Percentiles rank a stretch among this genome's conserved stretches.
These are phyloP conservation scores for Akanthomyces uredinophilus DNA, from an alignment of 2,329 filamentous ascomycete genomes.

Conservation along the genomic window DNA sequence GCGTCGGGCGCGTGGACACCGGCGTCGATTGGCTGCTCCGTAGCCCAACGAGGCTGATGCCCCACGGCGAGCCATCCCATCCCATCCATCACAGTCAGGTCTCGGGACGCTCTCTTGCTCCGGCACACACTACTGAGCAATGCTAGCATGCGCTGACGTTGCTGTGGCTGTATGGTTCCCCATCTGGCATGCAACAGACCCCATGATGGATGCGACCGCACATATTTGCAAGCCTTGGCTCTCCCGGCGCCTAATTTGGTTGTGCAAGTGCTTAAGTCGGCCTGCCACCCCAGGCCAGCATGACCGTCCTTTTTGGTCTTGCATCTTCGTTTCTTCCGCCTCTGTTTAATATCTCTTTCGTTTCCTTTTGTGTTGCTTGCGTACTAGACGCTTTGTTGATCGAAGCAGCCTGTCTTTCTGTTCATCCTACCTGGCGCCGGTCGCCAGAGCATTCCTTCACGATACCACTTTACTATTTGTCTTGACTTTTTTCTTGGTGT, in stretches of 20 bases:
- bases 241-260: slow-evolving; percentile 4
- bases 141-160: slow-evolving; percentile 4
- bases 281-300: slow-evolving; percentile 13
- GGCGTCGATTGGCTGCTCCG: slow-evolving; percentile 5
- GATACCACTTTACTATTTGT: slow-evolving; percentile 16
- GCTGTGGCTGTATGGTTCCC: background rate
- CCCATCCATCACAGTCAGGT: background rate
- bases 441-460: slow-evolving; percentile 26
- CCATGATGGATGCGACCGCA: slow-evolving; percentile 8
- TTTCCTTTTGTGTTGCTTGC: slow-evolving; percentile 25
- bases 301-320: slow-evolving; percentile 22
- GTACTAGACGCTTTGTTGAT: slow-evolving; percentile 37
- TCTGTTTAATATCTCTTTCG: slow-evolving; percentile 25
- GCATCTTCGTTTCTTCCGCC: slow-evolving; percentile 29
- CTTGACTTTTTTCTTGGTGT: background rate
- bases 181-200: slow-evolving; percentile 5
- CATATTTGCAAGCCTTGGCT: background rate
- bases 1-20: slow-evolving; percentile 5
- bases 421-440: slow-evolving; percentile 30
- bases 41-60: background rate
- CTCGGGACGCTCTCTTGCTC: background rate
- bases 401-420: slow-evolving; percentile 39
- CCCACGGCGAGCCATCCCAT: slow-evolving; percentile 3
- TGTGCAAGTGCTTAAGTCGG: slow-evolving; percentile 17
- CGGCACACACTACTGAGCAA: background rate